A percentile compares a stretch with the other conserved stretches of the same genome.
phyloP scores from a whole-genome alignment of 176 grass and related monocot genomes.

The Poa annua region DNA sequence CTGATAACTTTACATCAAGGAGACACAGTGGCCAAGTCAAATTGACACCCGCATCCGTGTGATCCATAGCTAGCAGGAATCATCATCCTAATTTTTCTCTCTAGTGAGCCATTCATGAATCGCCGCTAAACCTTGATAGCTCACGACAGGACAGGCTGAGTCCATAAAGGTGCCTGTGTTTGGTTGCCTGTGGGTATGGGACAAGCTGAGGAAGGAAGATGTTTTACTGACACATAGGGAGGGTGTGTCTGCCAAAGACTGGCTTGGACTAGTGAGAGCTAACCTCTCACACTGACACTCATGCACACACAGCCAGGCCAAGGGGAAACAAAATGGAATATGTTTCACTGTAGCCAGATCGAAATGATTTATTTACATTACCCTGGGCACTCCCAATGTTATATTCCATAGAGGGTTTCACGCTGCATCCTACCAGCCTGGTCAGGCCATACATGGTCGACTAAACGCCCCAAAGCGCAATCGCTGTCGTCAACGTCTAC shows the following conservation, averaged over 20 bases:
- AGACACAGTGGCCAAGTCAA: not conserved
- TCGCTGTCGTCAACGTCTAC: not conserved
- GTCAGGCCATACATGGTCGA: not conserved
- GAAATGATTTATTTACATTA: not conserved
- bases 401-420: not conserved
- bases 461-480: not conserved
- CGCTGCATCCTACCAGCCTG: not conserved
- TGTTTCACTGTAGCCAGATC: not conserved
- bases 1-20: not conserved
- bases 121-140: not conserved
- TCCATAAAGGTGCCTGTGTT: not conserved
- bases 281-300: not conserved
- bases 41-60: not conserved
- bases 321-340: not conserved
- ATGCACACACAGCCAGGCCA: not conserved
- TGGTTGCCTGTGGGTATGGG: not conserved
- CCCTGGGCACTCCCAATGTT: not conserved
- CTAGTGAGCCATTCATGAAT: not conserved
- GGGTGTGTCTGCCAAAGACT: not conserved
- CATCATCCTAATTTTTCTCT: not conserved
- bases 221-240: constrained; percentile 1
- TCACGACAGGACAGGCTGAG: not conserved
- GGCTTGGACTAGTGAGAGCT: not conserved
- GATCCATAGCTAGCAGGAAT: not conserved
- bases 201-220: not conserved